Conservation (phyloP, 495 filamentous ascomycete genomes). For the Penicillium lividum region DNA sequence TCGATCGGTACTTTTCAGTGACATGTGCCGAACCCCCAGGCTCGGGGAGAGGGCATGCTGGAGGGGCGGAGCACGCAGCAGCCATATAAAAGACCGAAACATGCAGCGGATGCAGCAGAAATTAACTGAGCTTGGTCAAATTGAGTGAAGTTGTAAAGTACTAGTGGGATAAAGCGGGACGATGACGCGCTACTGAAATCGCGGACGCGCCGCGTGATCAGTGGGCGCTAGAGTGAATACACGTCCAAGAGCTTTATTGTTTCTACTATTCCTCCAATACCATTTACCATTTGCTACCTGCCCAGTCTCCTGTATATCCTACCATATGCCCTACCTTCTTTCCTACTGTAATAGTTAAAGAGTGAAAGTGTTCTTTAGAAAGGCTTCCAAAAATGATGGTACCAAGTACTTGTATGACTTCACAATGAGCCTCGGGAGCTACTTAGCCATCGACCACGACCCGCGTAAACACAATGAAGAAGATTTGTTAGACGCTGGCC, state of each 20-base stretch:
- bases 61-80: constrained; percentile 29
- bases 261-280: too few species aligned
- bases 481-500: not conserved
- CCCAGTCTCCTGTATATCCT: too few species aligned
- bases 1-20: constrained; percentile 28
- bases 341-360: too few species aligned
- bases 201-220: constrained; percentile 11
- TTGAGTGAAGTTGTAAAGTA: constrained; percentile 6
- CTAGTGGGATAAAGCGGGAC: constrained; percentile 9
- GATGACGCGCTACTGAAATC: constrained; percentile 20
- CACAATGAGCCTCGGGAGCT: not conserved
- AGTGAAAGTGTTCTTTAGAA: too few species aligned
- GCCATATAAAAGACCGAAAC: constrained; percentile 31
- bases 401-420: not conserved
- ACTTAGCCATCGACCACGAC: not conserved
- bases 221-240: too few species aligned
- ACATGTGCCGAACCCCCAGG: constrained; percentile 32
- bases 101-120: constrained; percentile 33
- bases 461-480: not conserved
- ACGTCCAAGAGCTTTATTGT: too few species aligned
- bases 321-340: too few species aligned
- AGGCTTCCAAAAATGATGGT: too few species aligned
- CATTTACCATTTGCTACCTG: too few species aligned
- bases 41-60: constrained; percentile 36
- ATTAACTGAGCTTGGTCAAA: not conserved